Base-by-base conservation (phyloP, 1,284 basidiomycete species). In the Pseudozyma hubeiensis region DNA sequence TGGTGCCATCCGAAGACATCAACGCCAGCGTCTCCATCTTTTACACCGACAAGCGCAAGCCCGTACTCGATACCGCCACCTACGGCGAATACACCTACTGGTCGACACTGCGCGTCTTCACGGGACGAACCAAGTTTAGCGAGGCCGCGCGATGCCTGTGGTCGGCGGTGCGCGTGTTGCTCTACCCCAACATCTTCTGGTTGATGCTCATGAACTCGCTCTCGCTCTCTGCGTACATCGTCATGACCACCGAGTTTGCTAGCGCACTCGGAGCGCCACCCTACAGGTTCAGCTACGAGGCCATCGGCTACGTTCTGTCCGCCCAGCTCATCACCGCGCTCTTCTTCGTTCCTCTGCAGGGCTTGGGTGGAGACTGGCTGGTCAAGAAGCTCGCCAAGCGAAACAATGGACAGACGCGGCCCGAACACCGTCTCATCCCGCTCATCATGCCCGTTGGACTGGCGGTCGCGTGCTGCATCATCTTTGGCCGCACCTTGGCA, bases 41-140 rank as follows among this genome's bases (percentile, higher is more conserved):
- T 24, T 52, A 52, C 50, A 52, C 50, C 24, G 50, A 52, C 50
- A 52, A 52, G 50, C 50, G 50, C 50, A 52, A 52, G 50, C 50
- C 50, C 7, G 11, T 16, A 24, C 37, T 52, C 37, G 50, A 52
- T 37, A 41, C 35, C n/a, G 39, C 39, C 16, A 52, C 50, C 13
- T 52, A 52, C 39, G 50, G 50, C 50, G 39, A 40, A 11, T 31
- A 31, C 13, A 51, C 49, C 35, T 51, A 39, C 34, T 30, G 31
- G 4, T 51, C 49, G 49, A 51, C 49, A 17, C 49, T 51, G 49
- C 49, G 49, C 10, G 49, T 51, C 8, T 51, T 17, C 9, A 11
- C 11, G 35, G 49, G 49, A 5, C 49, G 35, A 5, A 29, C 9
- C 19, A 35, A 35, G n/a, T 51, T 19, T 6, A 10, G 35, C 49